These are phyloP conservation scores for Podaxis rugospora DNA, from an alignment of 768 basidiomycete species.

Conservation along the genomic window DNA sequence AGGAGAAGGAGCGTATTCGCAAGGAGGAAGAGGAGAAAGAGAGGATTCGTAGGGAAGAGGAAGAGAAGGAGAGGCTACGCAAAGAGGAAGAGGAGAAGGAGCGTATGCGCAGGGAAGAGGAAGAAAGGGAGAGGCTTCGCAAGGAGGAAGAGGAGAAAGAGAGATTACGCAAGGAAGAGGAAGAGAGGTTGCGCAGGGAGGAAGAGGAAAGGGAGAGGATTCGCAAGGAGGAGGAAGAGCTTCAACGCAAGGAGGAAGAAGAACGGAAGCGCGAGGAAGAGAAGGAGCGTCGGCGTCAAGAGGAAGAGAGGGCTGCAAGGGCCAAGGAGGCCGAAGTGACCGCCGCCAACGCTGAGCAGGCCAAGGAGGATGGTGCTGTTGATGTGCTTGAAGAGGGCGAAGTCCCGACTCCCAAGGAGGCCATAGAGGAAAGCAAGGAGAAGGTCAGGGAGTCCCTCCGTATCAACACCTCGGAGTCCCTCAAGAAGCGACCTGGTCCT, in stretches of 20 bases:
- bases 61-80: constrained; percentile 32
- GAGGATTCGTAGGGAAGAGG: constrained; percentile 39
- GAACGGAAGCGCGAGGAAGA: constrained; percentile 31
- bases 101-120: constrained; percentile 24
- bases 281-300: constrained; percentile 30
- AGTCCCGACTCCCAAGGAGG: constrained; percentile 30
- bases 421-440: constrained; percentile 35
- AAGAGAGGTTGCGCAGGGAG: constrained; percentile 23
- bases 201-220: constrained; percentile 23
- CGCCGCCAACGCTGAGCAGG: constrained; percentile 22
- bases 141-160: constrained; percentile 28
- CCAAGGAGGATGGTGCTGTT: constrained; percentile 41
- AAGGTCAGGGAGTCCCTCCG: constrained; percentile 55
- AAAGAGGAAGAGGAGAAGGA: constrained; percentile 26
- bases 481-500: constrained; percentile 62
- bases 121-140: constrained; percentile 19
- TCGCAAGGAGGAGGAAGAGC: constrained; percentile 26
- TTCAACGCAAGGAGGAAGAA: constrained; percentile 25
- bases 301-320: constrained; percentile 40
- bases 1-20: constrained; percentile 23
- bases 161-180: constrained; percentile 22
- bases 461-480: constrained; percentile 52
- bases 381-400: constrained; percentile 37
- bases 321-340: constrained; percentile 16
- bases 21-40: constrained; percentile 26